A percentile compares a stretch with the other conserved stretches of the same genome.
Conservation (phyloP, 768 basidiomycete genomes). For the Pisolithus microcarpus region DNA sequence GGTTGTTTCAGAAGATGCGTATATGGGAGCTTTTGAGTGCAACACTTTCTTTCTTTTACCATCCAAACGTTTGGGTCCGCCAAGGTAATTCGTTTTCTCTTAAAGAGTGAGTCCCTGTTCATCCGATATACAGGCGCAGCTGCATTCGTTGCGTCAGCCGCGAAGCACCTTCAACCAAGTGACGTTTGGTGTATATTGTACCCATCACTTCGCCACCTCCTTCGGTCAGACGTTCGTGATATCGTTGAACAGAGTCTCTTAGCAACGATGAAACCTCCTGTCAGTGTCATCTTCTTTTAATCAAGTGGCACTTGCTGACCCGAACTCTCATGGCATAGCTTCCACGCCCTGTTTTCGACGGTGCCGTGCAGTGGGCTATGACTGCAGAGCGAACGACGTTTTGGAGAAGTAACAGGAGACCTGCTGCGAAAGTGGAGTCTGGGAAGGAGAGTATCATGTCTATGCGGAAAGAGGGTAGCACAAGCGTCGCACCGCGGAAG, state of each 20-base stretch:
- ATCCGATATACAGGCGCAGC: constrained; percentile 54
- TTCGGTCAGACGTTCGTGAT: constrained; percentile 73
- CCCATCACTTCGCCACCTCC: constrained; percentile 78
- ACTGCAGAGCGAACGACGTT: constrained; percentile 73
- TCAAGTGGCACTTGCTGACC: background rate
- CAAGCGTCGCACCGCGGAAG: constrained; percentile 34
- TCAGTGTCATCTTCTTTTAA: constrained; percentile 32
- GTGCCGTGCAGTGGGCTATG: constrained; percentile 84
- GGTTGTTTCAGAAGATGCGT: constrained; percentile 88
- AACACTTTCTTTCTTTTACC: constrained; percentile 83
- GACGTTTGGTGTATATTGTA: constrained; percentile 98
- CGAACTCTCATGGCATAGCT: constrained; percentile 28
- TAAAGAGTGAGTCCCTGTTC: background rate
- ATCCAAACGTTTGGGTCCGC: constrained; percentile 93
- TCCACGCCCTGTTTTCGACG: constrained; percentile 71
- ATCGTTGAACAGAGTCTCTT: constrained; percentile 75
- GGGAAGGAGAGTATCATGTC: constrained; percentile 66
- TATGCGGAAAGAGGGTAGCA: constrained; percentile 45
- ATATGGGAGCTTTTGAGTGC: constrained; percentile 95
- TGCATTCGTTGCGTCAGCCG: constrained; percentile 82
- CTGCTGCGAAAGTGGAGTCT: constrained; percentile 49
- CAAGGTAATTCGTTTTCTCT: constrained; percentile 45
- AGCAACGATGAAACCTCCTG: constrained; percentile 68
- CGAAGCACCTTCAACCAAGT: constrained; percentile 71
- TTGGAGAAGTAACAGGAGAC: constrained; percentile 57